Evolutionary conservation across 164 flowering plant species (phyloP).

Genomic region (Cinnamomum chago): DNA sequence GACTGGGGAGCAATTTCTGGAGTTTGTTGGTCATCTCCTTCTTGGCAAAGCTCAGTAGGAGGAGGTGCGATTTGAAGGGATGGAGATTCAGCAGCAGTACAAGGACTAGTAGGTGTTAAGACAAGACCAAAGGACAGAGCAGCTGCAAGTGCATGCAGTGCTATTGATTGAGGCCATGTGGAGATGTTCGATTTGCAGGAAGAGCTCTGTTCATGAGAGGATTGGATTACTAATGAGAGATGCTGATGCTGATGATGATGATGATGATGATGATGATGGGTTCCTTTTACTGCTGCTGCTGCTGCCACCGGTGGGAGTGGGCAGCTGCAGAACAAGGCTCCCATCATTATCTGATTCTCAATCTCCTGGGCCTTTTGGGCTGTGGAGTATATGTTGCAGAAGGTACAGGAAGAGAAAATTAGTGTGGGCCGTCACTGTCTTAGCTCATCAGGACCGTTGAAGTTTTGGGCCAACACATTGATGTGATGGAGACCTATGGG

Average conservation of each 20-base stretch:
- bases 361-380: not conserved
- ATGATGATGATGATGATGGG: not conserved
- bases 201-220: not conserved
- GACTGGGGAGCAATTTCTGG: constrained; percentile 23
- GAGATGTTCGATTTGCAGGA: not conserved
- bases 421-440: not conserved
- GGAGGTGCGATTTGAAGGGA: constrained; percentile 11
- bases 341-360: not conserved
- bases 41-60: constrained; percentile 23
- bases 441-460: not conserved
- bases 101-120: constrained; percentile 30
- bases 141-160: constrained; percentile 30
- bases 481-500: too few relatives aligned
- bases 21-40: constrained; percentile 19
- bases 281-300: not conserved
- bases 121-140: constrained; percentile 46
- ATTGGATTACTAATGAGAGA: not conserved
- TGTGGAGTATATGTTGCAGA: not conserved
- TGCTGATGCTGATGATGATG: not conserved
- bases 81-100: constrained; percentile 19
- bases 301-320: not conserved
- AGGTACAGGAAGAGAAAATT: too few relatives aligned
- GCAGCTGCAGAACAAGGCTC: constrained; percentile 4
- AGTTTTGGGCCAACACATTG: too few relatives aligned
- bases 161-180: constrained; percentile 24